These are phyloP conservation scores for Stemphylium vesicarium DNA, from an alignment of 2,329 filamentous ascomycete genomes.

Conservation along the genomic window DNA sequence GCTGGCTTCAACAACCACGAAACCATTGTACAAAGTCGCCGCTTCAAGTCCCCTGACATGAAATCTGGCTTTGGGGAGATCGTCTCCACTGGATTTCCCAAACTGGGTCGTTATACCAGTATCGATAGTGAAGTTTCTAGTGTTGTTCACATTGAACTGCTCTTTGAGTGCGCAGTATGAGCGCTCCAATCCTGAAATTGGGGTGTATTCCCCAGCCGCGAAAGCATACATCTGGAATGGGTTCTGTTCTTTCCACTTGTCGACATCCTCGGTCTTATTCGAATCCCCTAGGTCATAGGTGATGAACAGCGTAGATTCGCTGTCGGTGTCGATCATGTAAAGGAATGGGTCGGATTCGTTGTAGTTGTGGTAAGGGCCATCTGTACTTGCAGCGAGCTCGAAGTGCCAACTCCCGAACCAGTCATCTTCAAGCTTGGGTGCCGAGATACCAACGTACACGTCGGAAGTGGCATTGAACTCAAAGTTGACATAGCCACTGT, in stretches of 20 bases:
- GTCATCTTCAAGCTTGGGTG: slow-evolving; percentile 66
- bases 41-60: slow-evolving; percentile 77
- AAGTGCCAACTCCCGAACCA: slow-evolving; percentile 76
- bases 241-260: slow-evolving; percentile 61
- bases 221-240: slow-evolving; percentile 79
- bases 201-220: slow-evolving; percentile 62
- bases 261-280: slow-evolving; percentile 56
- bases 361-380: slow-evolving; percentile 75
- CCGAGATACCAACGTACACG: slow-evolving; percentile 78
- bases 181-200: slow-evolving; percentile 71
- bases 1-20: slow-evolving; percentile 70
- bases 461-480: slow-evolving; percentile 67
- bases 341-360: slow-evolving; percentile 65
- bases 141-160: slow-evolving; percentile 69
- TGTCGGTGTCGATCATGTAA: slow-evolving; percentile 85
- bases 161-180: slow-evolving; percentile 83
- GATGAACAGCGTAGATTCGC: slow-evolving; percentile 75
- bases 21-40: slow-evolving; percentile 73
- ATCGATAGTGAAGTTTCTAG: slow-evolving; percentile 60
- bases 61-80: slow-evolving; percentile 80
- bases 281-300: slow-evolving; percentile 72
- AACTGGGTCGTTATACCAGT: slow-evolving; percentile 73
- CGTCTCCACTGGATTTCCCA: slow-evolving; percentile 59
- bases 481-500: slow-evolving; percentile 72
- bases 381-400: slow-evolving; percentile 81